These are phyloP conservation scores for Cyberlindnera japonica DNA, from an alignment of 805 yeast genomes.

Conservation along the genomic window DNA sequence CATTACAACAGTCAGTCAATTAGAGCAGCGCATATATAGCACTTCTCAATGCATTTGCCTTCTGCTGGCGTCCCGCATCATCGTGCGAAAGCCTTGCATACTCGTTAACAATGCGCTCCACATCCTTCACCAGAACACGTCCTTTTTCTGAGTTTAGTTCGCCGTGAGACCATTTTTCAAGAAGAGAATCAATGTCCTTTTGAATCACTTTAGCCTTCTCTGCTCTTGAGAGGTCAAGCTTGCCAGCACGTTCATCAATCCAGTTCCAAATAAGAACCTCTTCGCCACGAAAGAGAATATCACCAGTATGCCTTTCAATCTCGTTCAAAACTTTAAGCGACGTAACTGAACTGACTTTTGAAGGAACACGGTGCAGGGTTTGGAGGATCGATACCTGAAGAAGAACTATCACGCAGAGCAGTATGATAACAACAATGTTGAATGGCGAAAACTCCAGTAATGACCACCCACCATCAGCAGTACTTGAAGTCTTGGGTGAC, in stretches of 20 bases:
- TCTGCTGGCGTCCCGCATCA: slow-evolving; percentile 6
- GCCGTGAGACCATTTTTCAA: slow-evolving; percentile 22
- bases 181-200: slow-evolving; percentile 23
- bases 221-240: slow-evolving; percentile 5
- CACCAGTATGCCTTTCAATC: slow-evolving; percentile 10
- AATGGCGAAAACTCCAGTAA: slow-evolving; percentile 7
- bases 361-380: slow-evolving; percentile 3
- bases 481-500: neutral
- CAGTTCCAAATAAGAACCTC: slow-evolving; percentile 28
- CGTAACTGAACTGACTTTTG: neutral
- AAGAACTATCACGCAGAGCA: slow-evolving; percentile 11
- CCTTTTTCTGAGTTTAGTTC: slow-evolving; percentile 19
- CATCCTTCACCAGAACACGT: slow-evolving; percentile 11
- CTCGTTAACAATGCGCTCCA: slow-evolving; percentile 20
- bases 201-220: slow-evolving; percentile 9
- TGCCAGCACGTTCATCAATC: slow-evolving; percentile 28
- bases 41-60: slow-evolving; percentile 15
- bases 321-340: neutral
- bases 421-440: slow-evolving; percentile 11
- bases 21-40: slow-evolving; percentile 21
- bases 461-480: neutral
- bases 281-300: slow-evolving; percentile 20
- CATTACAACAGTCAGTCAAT: too few relatives aligned
- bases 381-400: slow-evolving; percentile 19
- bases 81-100: slow-evolving; percentile 13